phyloP scores from a whole-genome alignment of 495 filamentous ascomycete species.

The Talaromyces adpressus region DNA sequence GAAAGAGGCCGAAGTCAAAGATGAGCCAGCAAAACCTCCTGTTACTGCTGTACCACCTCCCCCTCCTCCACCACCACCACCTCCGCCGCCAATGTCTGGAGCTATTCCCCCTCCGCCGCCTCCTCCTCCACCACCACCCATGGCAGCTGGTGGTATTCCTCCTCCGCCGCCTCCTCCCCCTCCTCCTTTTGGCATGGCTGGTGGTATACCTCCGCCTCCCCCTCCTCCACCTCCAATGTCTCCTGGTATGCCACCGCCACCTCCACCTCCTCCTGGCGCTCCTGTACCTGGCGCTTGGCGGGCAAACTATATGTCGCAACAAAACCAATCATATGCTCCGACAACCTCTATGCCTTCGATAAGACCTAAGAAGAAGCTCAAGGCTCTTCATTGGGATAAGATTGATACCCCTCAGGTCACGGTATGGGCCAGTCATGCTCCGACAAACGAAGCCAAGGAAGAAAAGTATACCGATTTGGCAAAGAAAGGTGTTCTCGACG shows the following conservation, averaged over 20 bases:
- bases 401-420: conserved; percentile 90
- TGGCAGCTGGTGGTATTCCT: conserved; percentile 34
- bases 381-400: conserved; percentile 99
- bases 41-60: conserved; percentile 42
- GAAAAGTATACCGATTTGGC: conserved; percentile 91
- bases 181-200: conserved; percentile 27
- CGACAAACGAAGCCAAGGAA: conserved; percentile 76
- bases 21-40: conserved; percentile 26
- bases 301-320: conserved; percentile 42
- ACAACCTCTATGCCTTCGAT: conserved; percentile 61
- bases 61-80: conserved; percentile 37
- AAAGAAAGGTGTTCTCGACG: conserved; percentile 88
- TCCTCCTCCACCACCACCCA: conserved; percentile 35
- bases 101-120: conserved; percentile 28
- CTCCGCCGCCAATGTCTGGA: conserved; percentile 32
- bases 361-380: conserved; percentile 96
- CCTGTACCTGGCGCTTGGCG: conserved; percentile 52
- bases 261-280: conserved; percentile 45
- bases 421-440: conserved; percentile 85
- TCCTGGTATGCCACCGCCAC: conserved; percentile 38
- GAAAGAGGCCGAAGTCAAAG: conserved; percentile 7
- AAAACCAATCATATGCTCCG: conserved; percentile 28
- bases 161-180: conserved; percentile 45
- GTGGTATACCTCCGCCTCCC: conserved; percentile 36
- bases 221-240: conserved; percentile 53